A percentile compares a stretch with the other conserved stretches of the same genome.
Conservation (phyloP, 441 rosid genomes). For the Arabidopsis hybrid region DNA sequence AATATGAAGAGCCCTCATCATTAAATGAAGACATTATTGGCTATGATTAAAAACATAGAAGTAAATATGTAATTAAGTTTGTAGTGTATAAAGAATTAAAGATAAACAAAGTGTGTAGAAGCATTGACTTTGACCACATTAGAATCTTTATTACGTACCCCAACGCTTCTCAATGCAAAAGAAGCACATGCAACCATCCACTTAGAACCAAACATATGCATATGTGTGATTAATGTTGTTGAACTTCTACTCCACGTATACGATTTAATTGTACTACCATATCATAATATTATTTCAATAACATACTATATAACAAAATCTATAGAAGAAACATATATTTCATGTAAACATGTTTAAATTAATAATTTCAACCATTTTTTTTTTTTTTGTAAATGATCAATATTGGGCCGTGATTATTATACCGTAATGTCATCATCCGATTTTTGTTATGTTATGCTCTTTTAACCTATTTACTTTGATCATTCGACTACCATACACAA, state of each 20-base stretch:
- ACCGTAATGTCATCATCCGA: not conserved
- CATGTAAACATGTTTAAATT: too few species aligned
- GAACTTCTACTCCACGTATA: slow-evolving; percentile 39
- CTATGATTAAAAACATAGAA: slow-evolving; percentile 32
- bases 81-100: not conserved
- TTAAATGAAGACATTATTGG: slow-evolving; percentile 37
- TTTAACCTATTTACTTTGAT: slow-evolving; percentile 16
- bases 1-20: slow-evolving; percentile 34
- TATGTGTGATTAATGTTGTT: slow-evolving; percentile 40
- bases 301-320: slow-evolving; percentile 9
- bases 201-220: slow-evolving; percentile 38
- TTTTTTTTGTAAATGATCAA: not conserved
- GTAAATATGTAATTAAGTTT: slow-evolving; percentile 21
- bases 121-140: slow-evolving; percentile 45
- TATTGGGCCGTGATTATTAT: not conserved
- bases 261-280: slow-evolving; percentile 25
- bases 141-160: slow-evolving; percentile 34
- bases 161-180: slow-evolving; percentile 33
- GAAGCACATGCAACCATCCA: slow-evolving; percentile 43
- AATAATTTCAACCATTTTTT: not conserved
- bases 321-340: not conserved
- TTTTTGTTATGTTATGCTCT: not conserved
- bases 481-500: not conserved
- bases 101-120: slow-evolving; percentile 22
- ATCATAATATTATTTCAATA: slow-evolving; percentile 11